phyloP scores from a whole-genome alignment of 179 eudicot species.

The Spinacia oleracea region DNA sequence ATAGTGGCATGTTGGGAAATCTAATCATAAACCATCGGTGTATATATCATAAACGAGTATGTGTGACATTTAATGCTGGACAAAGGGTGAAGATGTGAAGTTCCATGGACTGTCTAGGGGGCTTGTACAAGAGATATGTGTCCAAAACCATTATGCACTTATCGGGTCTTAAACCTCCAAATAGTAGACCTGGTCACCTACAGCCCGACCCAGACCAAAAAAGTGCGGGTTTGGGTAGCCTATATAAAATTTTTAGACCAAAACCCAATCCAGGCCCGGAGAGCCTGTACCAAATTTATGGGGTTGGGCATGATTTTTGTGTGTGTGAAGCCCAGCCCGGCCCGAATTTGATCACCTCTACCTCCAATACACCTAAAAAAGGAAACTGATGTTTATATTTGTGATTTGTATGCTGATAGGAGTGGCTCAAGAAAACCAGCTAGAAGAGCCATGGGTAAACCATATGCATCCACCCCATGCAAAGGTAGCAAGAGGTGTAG shows the following conservation, averaged over 20 bases:
- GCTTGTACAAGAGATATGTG: not conserved
- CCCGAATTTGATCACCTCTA: too few species aligned
- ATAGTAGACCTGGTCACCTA: too few species aligned
- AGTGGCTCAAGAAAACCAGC: constrained; percentile 32
- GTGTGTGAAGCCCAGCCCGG: too few species aligned
- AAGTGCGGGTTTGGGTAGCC: too few species aligned
- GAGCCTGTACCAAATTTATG: too few species aligned
- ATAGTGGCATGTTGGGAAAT: not conserved
- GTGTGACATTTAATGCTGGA: not conserved
- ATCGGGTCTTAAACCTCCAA: not conserved
- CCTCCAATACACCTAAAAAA: not conserved
- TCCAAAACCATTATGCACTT: not conserved
- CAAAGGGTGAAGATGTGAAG: not conserved
- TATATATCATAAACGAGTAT: not conserved
- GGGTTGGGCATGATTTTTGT: too few species aligned
- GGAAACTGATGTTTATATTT: not conserved
- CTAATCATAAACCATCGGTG: too few species aligned
- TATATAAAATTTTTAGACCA: too few species aligned
- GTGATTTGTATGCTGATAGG: constrained; percentile 35
- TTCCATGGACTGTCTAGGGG: not conserved
- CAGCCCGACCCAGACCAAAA: too few species aligned
- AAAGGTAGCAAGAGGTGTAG: constrained; percentile 57
- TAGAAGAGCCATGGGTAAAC: constrained; percentile 50
- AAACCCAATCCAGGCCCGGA: too few species aligned
- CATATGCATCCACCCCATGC: constrained; percentile 71